Conservation (phyloP, 495 filamentous ascomycete genomes). For the Annulohypoxylon moriforme region DNA sequence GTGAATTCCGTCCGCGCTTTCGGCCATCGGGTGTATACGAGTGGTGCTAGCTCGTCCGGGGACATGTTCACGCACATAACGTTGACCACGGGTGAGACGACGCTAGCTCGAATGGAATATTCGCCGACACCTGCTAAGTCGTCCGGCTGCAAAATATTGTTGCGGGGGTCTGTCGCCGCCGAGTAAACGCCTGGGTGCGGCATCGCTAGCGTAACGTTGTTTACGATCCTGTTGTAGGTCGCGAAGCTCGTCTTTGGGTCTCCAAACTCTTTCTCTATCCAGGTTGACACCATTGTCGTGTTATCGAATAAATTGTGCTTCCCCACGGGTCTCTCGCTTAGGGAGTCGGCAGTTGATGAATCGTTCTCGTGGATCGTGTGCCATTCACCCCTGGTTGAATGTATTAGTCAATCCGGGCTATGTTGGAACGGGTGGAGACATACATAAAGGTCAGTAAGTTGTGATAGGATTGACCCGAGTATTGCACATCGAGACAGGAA, state of each 20-base stretch:
- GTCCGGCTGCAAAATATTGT: slow-evolving; percentile 73
- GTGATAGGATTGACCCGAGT: slow-evolving; percentile 66
- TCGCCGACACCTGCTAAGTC: slow-evolving; percentile 72
- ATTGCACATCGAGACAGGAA: slow-evolving; percentile 73
- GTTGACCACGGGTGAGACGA: slow-evolving; percentile 73
- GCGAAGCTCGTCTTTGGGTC: slow-evolving; percentile 61
- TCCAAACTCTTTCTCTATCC: slow-evolving; percentile 63
- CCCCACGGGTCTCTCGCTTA: slow-evolving; percentile 61
- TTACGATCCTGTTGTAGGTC: slow-evolving; percentile 63
- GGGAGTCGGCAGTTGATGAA: slow-evolving; percentile 52
- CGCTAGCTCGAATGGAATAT: slow-evolving; percentile 71
- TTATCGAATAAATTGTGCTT: slow-evolving; percentile 71
- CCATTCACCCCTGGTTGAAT: slow-evolving; percentile 61
- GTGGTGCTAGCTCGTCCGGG: slow-evolving; percentile 64
- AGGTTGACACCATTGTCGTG: slow-evolving; percentile 69
- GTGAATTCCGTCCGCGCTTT: slow-evolving; percentile 49
- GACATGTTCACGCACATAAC: slow-evolving; percentile 75
- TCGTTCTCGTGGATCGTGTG: slow-evolving; percentile 49
- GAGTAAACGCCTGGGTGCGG: slow-evolving; percentile 74
- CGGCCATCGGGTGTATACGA: slow-evolving; percentile 71
- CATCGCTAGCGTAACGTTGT: slow-evolving; percentile 80
- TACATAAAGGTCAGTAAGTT: slow-evolving; percentile 53
- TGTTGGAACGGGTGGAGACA: not conserved
- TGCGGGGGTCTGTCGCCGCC: slow-evolving; percentile 67
- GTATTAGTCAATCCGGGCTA: slow-evolving; percentile 64